A percentile compares a stretch with the other conserved stretches of the same genome.
These are phyloP conservation scores for Blastobotrys parvus DNA, from an alignment of 805 yeast species.

Conservation along the genomic window DNA sequence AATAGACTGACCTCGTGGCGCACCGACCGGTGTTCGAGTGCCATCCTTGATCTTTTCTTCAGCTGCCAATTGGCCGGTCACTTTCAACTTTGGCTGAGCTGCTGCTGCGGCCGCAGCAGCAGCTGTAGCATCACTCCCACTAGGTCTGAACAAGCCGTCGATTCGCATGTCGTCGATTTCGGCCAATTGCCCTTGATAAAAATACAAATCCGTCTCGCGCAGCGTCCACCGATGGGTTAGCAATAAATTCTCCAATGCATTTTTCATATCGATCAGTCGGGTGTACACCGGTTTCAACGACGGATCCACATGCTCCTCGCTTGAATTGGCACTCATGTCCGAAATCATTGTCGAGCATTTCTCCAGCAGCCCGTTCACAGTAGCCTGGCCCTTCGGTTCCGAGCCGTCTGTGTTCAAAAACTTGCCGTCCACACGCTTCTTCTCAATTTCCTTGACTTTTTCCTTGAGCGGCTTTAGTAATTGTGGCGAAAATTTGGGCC, in stretches of 20 bases:
- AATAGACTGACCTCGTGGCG: slow-evolving; percentile 31
- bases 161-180: slow-evolving; percentile 67
- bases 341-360: slow-evolving; percentile 70
- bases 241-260: slow-evolving; percentile 69
- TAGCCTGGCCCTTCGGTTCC: slow-evolving; percentile 22
- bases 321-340: slow-evolving; percentile 46
- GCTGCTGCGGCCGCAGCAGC: neutral
- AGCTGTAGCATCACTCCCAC: neutral
- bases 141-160: slow-evolving; percentile 41
- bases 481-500: slow-evolving; percentile 26
- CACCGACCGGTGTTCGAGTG: neutral
- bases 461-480: slow-evolving; percentile 30
- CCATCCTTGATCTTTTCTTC: neutral
- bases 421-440: slow-evolving; percentile 47
- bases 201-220: slow-evolving; percentile 88
- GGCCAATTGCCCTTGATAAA: slow-evolving; percentile 66
- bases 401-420: slow-evolving; percentile 28
- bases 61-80: no score
- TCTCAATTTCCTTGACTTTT: slow-evolving; percentile 38
- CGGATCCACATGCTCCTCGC: slow-evolving; percentile 34
- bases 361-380: slow-evolving; percentile 44
- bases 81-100: slow-evolving; percentile 12
- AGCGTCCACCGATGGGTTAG: slow-evolving; percentile 96
- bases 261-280: slow-evolving; percentile 55
- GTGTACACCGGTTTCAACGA: slow-evolving; percentile 53